Base-by-base conservation (phyloP, 306 rosid genomes). In the Lotus japonicus region DNA sequence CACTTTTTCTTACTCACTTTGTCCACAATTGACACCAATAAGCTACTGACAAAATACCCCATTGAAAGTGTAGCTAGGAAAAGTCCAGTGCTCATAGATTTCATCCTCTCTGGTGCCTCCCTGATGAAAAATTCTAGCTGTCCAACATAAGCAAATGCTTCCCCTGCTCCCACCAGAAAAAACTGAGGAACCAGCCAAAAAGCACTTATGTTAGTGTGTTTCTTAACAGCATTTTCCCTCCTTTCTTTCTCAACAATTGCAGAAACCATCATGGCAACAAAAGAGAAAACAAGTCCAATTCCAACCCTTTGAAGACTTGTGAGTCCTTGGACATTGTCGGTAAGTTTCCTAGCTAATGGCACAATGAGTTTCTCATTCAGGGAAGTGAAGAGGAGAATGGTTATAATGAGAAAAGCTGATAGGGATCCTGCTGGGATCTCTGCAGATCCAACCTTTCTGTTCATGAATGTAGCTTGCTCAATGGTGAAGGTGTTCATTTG, bases 131-230 rank as follows among this genome's bases (percentile, higher is more conserved):
- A 94, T 50, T 90, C 97, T 3, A 94, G 85, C 36, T 94, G 99
- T 62, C 99, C 99, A 8, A 94, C 99, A n/a, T 94, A 94, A 11
- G 86, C 84, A 77, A 94, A 94, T 21, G 92, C 97, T 76, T 94
- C 96, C 55, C 99, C 97, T 0, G 99, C 90, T 19, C 99, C 97
- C 36, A 90, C 92, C 5, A 94, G 84, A 60, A 90, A 87, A 71
- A 84, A 88, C 77, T 88, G 99, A 56, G 95, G 99, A n/a, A 94
- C 86, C 53, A 94, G 80, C 99, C 97, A 90, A 85, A 94, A 94
- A 23, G 95, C 97, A 36, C 96, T 83, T 74, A 94, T 77, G 9
- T 16, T 11, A 23, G 70, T 70, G 3, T 65, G 8, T 0, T 81
- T 60, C 6, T 50, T 66, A 0, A 84, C 64, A 7, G 88, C 82